These are phyloP conservation scores for Leccinum obscurum DNA, from an alignment of 768 basidiomycete species.

Conservation along the genomic window DNA sequence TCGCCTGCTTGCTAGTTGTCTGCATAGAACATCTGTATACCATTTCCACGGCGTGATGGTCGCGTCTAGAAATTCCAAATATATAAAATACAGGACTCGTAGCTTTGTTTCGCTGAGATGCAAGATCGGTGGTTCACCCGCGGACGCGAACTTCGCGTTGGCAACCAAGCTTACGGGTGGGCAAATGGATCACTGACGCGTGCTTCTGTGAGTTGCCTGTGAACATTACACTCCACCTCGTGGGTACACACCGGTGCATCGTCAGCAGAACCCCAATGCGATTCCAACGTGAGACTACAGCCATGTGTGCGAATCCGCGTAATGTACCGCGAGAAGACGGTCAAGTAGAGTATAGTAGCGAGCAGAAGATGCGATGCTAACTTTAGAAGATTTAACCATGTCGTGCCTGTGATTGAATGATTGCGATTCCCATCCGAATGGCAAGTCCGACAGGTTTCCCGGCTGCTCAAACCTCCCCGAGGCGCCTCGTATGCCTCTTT, in stretches of 20 bases:
- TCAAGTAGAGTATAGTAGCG: neutral
- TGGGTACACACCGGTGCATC: neutral
- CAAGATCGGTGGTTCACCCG: neutral
- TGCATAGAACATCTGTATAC: constrained; percentile 5
- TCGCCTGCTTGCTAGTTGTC: neutral
- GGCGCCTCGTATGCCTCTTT: neutral
- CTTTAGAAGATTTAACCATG: neutral
- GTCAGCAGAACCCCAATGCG: neutral
- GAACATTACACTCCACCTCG: neutral
- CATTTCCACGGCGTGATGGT: neutral
- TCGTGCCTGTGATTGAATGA: neutral
- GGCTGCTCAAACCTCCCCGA: neutral
- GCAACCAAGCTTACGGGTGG: neutral
- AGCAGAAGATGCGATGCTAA: neutral
- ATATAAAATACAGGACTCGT: neutral
- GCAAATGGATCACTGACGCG: neutral
- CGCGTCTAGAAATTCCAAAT: neutral
- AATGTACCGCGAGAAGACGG: neutral
- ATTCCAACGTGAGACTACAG: neutral
- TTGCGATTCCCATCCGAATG: neutral
- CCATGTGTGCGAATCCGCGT: neutral
- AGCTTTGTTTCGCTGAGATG: neutral
- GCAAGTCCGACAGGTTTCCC: neutral
- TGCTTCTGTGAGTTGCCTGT: neutral
- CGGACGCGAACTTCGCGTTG: neutral